Evolutionary conservation across 257 asterid species (phyloP).

Genomic region (Scutellaria galericulata): DNA sequence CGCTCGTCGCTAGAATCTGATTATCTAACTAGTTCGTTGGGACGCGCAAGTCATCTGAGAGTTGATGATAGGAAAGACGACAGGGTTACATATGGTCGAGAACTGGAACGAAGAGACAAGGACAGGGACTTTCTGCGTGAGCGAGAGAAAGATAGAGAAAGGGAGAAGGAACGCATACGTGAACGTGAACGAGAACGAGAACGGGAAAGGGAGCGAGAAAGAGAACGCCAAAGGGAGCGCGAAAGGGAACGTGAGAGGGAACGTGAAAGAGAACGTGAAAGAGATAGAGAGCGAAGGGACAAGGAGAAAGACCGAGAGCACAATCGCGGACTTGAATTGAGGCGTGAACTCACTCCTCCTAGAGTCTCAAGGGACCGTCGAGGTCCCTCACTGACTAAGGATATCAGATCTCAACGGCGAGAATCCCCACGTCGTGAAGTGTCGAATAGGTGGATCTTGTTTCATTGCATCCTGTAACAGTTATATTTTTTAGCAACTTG

Average conservation of each 20-base stretch:
- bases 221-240: constrained; percentile 59
- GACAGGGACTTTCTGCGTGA: constrained; percentile 73
- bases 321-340: constrained; percentile 65
- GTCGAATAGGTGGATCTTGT: constrained; percentile 87
- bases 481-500: constrained; percentile 66
- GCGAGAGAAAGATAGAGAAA: constrained; percentile 77
- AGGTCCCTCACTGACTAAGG: constrained; percentile 76
- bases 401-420: constrained; percentile 62
- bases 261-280: constrained; percentile 62
- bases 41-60: constrained; percentile 63
- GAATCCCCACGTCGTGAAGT: constrained; percentile 89
- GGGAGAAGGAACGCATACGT: constrained; percentile 68
- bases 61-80: constrained; percentile 75
- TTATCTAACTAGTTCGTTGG: constrained; percentile 57
- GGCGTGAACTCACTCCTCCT: constrained; percentile 75
- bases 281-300: constrained; percentile 68
- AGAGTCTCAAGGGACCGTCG: constrained; percentile 81
- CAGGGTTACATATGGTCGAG: constrained; percentile 64
- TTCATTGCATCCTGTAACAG: constrained; percentile 63
- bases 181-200: constrained; percentile 63
- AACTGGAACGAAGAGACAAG: constrained; percentile 75
- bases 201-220: constrained; percentile 60
- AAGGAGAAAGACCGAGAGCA: constrained; percentile 70
- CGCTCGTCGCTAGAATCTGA: constrained; percentile 67
- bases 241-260: constrained; percentile 60